A percentile compares a stretch with the other conserved stretches of the same genome.
phyloP scores from a whole-genome alignment of 1,284 basidiomycete species.

The Austropuccinia psidii region DNA sequence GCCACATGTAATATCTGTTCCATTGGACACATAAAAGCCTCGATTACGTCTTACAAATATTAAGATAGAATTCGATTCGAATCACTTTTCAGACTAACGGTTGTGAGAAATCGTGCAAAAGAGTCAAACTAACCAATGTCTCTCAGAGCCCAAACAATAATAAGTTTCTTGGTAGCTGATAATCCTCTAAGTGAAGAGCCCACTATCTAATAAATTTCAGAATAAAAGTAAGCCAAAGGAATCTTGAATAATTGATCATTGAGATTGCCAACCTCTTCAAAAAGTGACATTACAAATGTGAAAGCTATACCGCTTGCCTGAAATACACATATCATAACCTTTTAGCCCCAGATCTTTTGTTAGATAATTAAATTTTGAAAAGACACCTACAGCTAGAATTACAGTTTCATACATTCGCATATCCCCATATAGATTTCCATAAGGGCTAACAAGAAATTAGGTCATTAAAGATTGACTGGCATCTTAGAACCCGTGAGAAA shows the following conservation, averaged over 20 bases:
- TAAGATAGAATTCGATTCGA: not conserved
- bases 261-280: constrained; percentile 26
- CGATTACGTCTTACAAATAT: constrained; percentile 17
- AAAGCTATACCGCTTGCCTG: constrained; percentile 18
- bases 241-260: not conserved
- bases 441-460: constrained; percentile 21
- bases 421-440: constrained; percentile 15
- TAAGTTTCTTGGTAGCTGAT: not conserved
- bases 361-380: not conserved
- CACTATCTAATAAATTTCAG: not conserved
- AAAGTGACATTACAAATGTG: constrained; percentile 28
- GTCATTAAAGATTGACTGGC: not conserved
- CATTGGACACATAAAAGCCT: constrained; percentile 27
- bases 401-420: constrained; percentile 14
- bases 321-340: not conserved
- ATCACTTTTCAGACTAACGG: not conserved
- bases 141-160: constrained; percentile 27
- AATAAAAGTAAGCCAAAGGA: not conserved
- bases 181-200: constrained; percentile 17
- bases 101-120: not conserved
- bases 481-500: not conserved
- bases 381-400: constrained; percentile 21
- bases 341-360: not conserved
- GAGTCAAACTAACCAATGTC: constrained; percentile 17
- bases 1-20: constrained; percentile 11